Evolutionary conservation across 177 flowering plant genomes (phyloP), one percentile per base, ranked within the genome.

Genomic region (Vitis hybrid): DNA sequence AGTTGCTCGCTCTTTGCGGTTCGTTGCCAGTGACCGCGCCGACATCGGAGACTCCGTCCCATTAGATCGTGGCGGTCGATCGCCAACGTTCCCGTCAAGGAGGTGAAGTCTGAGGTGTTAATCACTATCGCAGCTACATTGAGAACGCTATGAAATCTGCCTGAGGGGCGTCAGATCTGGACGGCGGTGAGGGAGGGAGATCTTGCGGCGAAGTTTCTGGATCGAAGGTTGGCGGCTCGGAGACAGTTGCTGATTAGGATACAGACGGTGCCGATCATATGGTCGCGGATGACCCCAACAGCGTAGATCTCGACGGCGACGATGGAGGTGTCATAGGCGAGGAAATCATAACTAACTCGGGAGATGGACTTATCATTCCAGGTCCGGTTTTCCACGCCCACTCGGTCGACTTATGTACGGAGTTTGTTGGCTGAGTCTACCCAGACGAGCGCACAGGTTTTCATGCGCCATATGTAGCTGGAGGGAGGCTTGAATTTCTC

Each of bases 311-410:
- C 19, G 19, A 18, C 19, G 19, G 19, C 19, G 19, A 18, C 19
- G 1, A 18, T 18, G 19, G 19, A 18, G 19, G 19, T 18, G 19
- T 18, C 19, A 18, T 0, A 18, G 19, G 19, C 19, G 19, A 18
- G 19, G 19, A 18, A 18, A 18, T 18, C 19, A 18, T 1, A 18
- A 18, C 19, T 18, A 58, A 94, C 97, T 1, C 81, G 80, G 77
- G 92, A 94, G 74, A 92, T 70, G 82, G 91, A 92, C 70, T 85
- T 90, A 73, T 92, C 98, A 75, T 92, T 94, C 97, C 98, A 94
- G 27, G 92, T 88, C 3, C 95, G 98, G 79, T 92, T 91, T 18
- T 79, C 82, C 71, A 76, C 82, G 7, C 97, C 97, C 68, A 84
- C 17, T 1, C 74, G 67, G 75, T 92, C 97, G 72, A 87, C 54